Evolutionary conservation across 345 rosid species (phyloP).

Genomic region (Aquilaria yunnanensis): DNA sequence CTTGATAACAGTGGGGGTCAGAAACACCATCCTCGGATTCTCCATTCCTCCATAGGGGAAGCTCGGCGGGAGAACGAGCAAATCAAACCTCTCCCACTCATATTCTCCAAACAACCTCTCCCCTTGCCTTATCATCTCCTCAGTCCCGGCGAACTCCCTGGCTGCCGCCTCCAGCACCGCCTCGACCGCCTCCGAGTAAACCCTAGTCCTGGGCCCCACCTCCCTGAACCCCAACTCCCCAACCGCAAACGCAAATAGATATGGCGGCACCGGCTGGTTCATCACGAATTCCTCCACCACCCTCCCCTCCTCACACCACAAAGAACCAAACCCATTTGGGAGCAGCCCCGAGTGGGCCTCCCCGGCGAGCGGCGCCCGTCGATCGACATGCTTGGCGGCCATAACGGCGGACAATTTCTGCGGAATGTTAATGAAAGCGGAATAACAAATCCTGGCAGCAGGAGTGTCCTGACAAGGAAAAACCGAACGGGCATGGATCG

Average conservation of each 20-base stretch:
- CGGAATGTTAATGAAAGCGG: slow-evolving; percentile 60
- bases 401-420: slow-evolving; percentile 69
- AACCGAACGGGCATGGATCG: slow-evolving; percentile 84
- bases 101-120: slow-evolving; percentile 73
- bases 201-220: slow-evolving; percentile 86
- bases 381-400: slow-evolving; percentile 69
- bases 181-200: slow-evolving; percentile 55
- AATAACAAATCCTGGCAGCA: slow-evolving; percentile 69
- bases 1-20: slow-evolving; percentile 88
- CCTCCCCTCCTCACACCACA: slow-evolving; percentile 70
- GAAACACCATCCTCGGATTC: slow-evolving; percentile 83
- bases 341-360: slow-evolving; percentile 31
- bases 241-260: slow-evolving; percentile 82
- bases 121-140: slow-evolving; percentile 84
- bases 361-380: slow-evolving; percentile 45
- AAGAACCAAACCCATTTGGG: slow-evolving; percentile 13
- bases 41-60: slow-evolving; percentile 96
- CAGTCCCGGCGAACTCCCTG: slow-evolving; percentile 77
- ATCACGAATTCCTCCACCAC: slow-evolving; percentile 81
- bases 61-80: slow-evolving; percentile 85
- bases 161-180: slow-evolving; percentile 71
- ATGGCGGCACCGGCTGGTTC: slow-evolving; percentile 94
- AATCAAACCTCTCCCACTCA: slow-evolving; percentile 89
- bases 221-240: slow-evolving; percentile 79
- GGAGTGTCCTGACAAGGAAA: slow-evolving; percentile 98